Conservation (phyloP, 495 filamentous ascomycete species). For the Aspergillus conjunctus region DNA sequence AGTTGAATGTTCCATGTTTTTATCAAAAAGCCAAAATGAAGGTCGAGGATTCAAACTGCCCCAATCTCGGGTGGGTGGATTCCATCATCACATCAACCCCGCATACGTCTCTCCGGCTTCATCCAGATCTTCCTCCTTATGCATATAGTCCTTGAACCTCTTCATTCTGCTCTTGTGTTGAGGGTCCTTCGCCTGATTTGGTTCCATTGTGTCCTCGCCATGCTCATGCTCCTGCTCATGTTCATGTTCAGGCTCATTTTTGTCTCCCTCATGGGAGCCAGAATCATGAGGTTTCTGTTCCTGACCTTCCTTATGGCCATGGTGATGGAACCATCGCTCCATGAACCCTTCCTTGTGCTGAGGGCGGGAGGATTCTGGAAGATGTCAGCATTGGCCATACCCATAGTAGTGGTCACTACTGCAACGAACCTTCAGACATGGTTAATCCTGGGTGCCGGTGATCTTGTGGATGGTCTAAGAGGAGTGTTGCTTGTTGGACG, state of each 20-base stretch:
- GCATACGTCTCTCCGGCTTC: conserved; percentile 20
- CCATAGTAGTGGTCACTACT: background rate
- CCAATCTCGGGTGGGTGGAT: no score
- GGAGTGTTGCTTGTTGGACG: conserved; percentile 2
- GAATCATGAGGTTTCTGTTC: background rate
- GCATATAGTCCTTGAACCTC: conserved; percentile 18
- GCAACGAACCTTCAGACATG: conserved; percentile 14
- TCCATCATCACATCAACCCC: conserved; percentile 17
- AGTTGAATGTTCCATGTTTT: no score
- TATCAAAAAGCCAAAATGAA: no score
- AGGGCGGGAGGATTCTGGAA: conserved; percentile 6
- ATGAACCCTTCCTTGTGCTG: conserved; percentile 17
- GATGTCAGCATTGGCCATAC: background rate
- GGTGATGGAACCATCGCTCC: conserved; percentile 17
- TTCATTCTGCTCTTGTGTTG: conserved; percentile 7
- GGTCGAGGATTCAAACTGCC: no score
- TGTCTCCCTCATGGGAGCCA: background rate
- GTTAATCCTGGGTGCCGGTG: background rate
- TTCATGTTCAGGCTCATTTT: background rate
- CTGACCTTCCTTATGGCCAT: background rate
- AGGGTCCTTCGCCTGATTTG: no score
- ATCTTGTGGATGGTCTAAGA: background rate
- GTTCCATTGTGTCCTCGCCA: background rate
- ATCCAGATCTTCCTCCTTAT: conserved; percentile 18
- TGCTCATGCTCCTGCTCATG: background rate